Conservation (phyloP, 1,284 basidiomycete genomes). For the Schizophyllum amplum region DNA sequence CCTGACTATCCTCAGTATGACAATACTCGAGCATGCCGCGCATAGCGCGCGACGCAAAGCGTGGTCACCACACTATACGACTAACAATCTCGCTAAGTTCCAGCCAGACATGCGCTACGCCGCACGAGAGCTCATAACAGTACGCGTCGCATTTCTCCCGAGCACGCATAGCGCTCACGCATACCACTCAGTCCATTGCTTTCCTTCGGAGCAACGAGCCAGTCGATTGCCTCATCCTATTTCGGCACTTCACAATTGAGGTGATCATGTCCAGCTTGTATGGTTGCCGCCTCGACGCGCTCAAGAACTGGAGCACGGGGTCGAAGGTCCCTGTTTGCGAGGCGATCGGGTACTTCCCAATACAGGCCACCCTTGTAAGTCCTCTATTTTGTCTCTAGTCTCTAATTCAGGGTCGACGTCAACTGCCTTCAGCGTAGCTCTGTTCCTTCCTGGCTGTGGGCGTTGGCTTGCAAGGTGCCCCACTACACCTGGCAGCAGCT, state of each 20-base stretch:
- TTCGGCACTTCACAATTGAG: background rate
- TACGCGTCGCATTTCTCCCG: background rate
- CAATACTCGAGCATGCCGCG: slow-evolving; percentile 55
- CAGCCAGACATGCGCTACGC: slow-evolving; percentile 53
- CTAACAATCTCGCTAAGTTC: slow-evolving; percentile 48
- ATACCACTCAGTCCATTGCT: background rate
- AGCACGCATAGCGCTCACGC: background rate
- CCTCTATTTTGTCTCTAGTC: no score
- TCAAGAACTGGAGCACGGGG: background rate
- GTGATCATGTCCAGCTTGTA: background rate
- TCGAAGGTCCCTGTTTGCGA: background rate
- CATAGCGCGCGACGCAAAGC: slow-evolving; percentile 60
- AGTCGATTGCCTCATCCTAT: background rate
- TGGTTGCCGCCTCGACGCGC: background rate
- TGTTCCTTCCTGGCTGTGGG: background rate
- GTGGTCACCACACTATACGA: slow-evolving; percentile 61
- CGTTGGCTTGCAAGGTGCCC: background rate
- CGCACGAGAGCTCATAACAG: background rate
- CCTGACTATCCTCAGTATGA: slow-evolving; percentile 48
- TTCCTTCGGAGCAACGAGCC: background rate
- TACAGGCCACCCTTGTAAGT: background rate
- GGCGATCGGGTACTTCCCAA: background rate
- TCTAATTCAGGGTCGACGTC: no score
- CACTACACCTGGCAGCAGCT: background rate
- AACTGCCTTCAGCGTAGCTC: background rate